phyloP scores from a whole-genome alignment of 2,329 filamentous ascomycete species.

The Trichoderma atroviride region DNA sequence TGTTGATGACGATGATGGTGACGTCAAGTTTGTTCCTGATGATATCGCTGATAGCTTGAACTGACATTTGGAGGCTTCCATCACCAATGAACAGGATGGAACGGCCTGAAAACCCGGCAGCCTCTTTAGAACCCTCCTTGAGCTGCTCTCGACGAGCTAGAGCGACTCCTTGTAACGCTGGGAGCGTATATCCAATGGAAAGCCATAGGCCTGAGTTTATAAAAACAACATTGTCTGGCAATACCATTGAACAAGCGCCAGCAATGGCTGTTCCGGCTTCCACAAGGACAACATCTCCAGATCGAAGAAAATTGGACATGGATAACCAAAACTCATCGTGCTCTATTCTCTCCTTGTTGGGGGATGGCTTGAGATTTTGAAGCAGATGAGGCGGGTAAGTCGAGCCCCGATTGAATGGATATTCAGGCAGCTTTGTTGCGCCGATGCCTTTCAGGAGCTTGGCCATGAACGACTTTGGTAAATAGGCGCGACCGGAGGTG shows the following conservation, averaged over 20 bases:
- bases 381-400: conserved; percentile 32
- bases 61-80: conserved; percentile 67
- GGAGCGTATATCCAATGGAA: conserved; percentile 64
- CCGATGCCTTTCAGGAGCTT: conserved; percentile 38
- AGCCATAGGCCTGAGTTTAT: conserved; percentile 60
- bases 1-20: conserved; percentile 59
- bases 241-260: conserved; percentile 53
- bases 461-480: conserved; percentile 32
- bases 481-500: conserved; percentile 36
- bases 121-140: not conserved
- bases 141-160: conserved; percentile 53
- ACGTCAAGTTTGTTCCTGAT: conserved; percentile 56
- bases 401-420: conserved; percentile 34
- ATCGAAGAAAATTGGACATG: conserved; percentile 50
- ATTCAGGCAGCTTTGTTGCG: conserved; percentile 29
- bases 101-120: conserved; percentile 29
- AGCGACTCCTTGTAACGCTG: conserved; percentile 57
- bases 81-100: conserved; percentile 64
- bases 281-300: conserved; percentile 58
- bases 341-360: conserved; percentile 43
- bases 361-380: not conserved
- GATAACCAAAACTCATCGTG: conserved; percentile 53
- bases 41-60: conserved; percentile 67
- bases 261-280: conserved; percentile 62
- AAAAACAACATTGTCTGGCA: conserved; percentile 51